These are phyloP conservation scores for Hibiscus mutabilis DNA, from an alignment of 345 rosid genomes.

Conservation along the genomic window DNA sequence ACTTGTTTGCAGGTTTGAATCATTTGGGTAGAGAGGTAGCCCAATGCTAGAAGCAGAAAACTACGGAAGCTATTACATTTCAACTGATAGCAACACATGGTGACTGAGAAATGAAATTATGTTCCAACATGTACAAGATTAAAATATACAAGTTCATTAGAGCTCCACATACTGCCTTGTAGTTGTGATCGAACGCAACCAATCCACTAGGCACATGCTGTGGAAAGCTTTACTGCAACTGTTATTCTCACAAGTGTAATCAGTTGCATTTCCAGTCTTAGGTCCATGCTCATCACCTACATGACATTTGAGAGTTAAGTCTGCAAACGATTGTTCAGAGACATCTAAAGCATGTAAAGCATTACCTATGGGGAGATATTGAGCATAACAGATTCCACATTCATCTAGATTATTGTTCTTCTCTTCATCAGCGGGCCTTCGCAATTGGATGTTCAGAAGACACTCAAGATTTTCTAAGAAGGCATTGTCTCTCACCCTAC, in stretches of 20 bases:
- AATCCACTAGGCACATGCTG: constrained; percentile 57
- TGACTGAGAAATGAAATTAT: neutral
- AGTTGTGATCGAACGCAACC: constrained; percentile 77
- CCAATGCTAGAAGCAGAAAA: neutral
- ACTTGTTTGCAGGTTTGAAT: constrained; percentile 1
- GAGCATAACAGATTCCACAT: constrained; percentile 82
- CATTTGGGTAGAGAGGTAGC: neutral
- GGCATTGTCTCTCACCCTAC: constrained; percentile 49
- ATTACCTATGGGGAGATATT: constrained; percentile 61
- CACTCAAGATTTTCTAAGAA: constrained; percentile 49
- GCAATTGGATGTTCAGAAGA: constrained; percentile 45
- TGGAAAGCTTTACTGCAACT: constrained; percentile 71
- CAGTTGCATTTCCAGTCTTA: constrained; percentile 51
- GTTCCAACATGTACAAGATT: neutral
- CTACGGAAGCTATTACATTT: constrained; percentile 4
- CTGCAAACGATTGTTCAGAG: constrained; percentile 3
- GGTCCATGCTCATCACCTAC: constrained; percentile 63
- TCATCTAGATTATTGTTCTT: constrained; percentile 42
- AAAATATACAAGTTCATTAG: constrained; percentile 5
- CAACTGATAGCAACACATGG: neutral
- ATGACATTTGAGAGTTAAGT: constrained; percentile 11
- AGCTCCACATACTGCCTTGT: constrained; percentile 65
- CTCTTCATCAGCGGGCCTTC: constrained; percentile 29
- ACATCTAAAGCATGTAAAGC: neutral
- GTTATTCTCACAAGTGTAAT: constrained; percentile 60